Evolutionary conservation across 2,329 filamentous ascomycete species (phyloP).

Genomic region (Coleophoma cylindrospora): DNA sequence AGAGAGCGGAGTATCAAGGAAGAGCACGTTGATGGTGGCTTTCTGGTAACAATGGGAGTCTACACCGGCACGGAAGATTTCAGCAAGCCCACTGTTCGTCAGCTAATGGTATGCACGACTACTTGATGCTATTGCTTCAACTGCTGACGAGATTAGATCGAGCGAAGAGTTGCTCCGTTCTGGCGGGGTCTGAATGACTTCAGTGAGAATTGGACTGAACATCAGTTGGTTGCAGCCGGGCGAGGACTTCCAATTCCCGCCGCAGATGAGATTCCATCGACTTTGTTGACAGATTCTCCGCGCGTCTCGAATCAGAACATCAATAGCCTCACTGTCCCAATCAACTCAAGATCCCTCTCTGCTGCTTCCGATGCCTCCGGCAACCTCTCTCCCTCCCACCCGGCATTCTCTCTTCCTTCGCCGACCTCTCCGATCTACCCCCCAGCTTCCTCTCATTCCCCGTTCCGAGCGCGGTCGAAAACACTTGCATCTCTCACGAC

Average conservation of each 20-base stretch:
- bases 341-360: constrained; percentile 71
- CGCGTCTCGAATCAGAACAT: constrained; percentile 54
- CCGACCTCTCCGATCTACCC: constrained; percentile 41
- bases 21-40: constrained; percentile 92
- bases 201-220: constrained; percentile 83
- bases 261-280: constrained; percentile 73
- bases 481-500: constrained; percentile 77
- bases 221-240: constrained; percentile 89
- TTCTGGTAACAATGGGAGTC: constrained; percentile 86
- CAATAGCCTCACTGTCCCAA: constrained; percentile 73
- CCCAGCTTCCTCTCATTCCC: constrained; percentile 40
- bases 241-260: constrained; percentile 79
- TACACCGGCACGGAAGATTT: constrained; percentile 94
- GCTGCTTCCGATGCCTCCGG: constrained; percentile 67
- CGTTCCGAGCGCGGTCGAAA: constrained; percentile 81
- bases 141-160: constrained; percentile 59
- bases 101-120: constrained; percentile 67
- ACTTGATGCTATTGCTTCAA: not conserved
- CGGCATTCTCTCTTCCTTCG: constrained; percentile 55
- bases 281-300: constrained; percentile 40
- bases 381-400: constrained; percentile 53
- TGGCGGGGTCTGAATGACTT: constrained; percentile 93
- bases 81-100: constrained; percentile 80
- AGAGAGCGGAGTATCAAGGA: constrained; percentile 86
- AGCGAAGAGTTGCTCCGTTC: constrained; percentile 87